A percentile compares a stretch with the other conserved stretches of the same genome.
These are phyloP conservation scores for Penicillium sp. DNA, from an alignment of 2,329 filamentous ascomycete species.

Conservation along the genomic window DNA sequence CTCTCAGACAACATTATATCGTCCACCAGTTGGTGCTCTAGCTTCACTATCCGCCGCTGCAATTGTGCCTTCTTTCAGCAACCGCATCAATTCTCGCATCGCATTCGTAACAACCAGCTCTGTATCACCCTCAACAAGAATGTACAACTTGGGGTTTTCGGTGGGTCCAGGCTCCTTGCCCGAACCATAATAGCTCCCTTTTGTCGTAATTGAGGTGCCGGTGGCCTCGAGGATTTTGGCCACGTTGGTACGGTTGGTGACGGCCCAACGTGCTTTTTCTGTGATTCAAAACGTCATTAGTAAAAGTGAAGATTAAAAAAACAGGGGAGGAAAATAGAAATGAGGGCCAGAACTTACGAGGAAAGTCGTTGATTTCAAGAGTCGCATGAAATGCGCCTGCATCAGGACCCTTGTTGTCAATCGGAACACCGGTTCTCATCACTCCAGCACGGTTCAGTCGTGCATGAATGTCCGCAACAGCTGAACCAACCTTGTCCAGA, in stretches of 20 bases:
- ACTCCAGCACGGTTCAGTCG: constrained; percentile 86
- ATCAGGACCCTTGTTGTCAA: constrained; percentile 97
- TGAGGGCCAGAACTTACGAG: constrained; percentile 51
- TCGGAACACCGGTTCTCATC: constrained; percentile 85
- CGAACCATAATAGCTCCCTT: constrained; percentile 80
- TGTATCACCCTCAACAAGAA: constrained; percentile 94
- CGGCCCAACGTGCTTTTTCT: constrained; percentile 94
- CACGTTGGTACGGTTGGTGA: constrained; percentile 97
- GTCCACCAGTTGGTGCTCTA: constrained; percentile 70
- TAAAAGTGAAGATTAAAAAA: constrained; percentile 2
- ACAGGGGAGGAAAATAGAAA: not conserved
- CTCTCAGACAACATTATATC: constrained; percentile 75
- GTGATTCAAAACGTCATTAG: constrained; percentile 19
- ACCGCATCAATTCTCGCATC: constrained; percentile 80
- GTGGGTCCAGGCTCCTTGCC: constrained; percentile 75
- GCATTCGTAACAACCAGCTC: constrained; percentile 87
- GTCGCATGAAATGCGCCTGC: constrained; percentile 96
- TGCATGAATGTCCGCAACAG: constrained; percentile 84
- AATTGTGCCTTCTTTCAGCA: constrained; percentile 85
- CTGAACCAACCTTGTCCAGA: constrained; percentile 83
- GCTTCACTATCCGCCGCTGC: constrained; percentile 84
- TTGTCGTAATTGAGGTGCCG: constrained; percentile 93
- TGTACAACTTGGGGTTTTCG: constrained; percentile 90
- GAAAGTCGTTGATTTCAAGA: constrained; percentile 98
- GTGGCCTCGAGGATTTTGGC: constrained; percentile 95